These are phyloP conservation scores for Lachnellula suecica DNA, from an alignment of 2,329 filamentous ascomycete genomes.

Conservation along the genomic window DNA sequence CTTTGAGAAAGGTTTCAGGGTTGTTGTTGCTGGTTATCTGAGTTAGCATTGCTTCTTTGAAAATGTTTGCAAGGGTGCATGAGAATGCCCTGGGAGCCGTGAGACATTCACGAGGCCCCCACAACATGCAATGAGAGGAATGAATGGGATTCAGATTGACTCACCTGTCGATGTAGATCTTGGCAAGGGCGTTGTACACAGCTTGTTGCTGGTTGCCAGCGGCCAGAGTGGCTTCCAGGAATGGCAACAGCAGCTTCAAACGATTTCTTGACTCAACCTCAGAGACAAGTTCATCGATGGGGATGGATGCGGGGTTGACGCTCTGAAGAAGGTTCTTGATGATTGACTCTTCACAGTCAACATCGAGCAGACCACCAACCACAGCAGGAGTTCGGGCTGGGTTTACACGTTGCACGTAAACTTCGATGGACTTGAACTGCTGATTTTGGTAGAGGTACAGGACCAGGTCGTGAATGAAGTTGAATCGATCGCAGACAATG, in stretches of 20 bases:
- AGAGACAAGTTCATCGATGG: slow-evolving; percentile 88
- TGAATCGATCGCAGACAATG: slow-evolving; percentile 98
- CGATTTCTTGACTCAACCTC: slow-evolving; percentile 97
- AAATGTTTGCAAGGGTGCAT: too few relatives aligned
- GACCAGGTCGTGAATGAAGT: slow-evolving; percentile 96
- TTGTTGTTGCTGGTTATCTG: slow-evolving; percentile 99
- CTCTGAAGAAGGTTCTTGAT: slow-evolving; percentile 90
- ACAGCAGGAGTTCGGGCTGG: slow-evolving; percentile 87
- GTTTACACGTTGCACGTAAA: slow-evolving; percentile 97
- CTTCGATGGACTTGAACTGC: slow-evolving; percentile 97
- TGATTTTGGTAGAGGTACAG: slow-evolving; percentile 98
- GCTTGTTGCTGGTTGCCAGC: slow-evolving; percentile 94
- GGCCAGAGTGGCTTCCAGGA: slow-evolving; percentile 88
- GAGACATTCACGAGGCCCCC: too few relatives aligned
- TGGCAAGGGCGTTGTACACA: slow-evolving; percentile 94
- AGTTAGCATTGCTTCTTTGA: too few relatives aligned
- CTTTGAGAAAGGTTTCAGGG: slow-evolving; percentile 94
- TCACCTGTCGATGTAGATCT: slow-evolving; percentile 99
- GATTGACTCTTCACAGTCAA: slow-evolving; percentile 94
- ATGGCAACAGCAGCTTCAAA: slow-evolving; percentile 90
- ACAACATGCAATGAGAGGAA: too few relatives aligned
- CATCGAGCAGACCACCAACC: slow-evolving; percentile 88
- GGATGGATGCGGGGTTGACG: slow-evolving; percentile 80
- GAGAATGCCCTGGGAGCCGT: too few relatives aligned
- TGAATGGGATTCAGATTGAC: too few relatives aligned